Evolutionary conservation across 2,329 filamentous ascomycete species (phyloP), one percentile per base, ranked within the genome.

Genomic region (Colletotrichum truncatum): DNA sequence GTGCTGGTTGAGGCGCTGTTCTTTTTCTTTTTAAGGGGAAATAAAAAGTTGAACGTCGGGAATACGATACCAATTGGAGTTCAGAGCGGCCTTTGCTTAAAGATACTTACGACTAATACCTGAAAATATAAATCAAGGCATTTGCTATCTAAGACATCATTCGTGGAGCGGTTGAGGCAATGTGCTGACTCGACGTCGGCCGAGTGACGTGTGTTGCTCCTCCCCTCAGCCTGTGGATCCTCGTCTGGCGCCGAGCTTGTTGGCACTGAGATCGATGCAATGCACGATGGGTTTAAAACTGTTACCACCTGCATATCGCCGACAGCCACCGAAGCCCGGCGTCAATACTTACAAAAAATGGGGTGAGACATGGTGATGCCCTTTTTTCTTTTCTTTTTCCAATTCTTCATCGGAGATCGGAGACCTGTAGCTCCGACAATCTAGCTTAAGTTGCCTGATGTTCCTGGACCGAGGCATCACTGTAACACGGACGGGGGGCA

Each of bases 61-160:
- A 34, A 25, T 21, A 65, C 43, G 56, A 66, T 62, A 66, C 63
- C 57, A 66, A 21, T 38, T 39, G 56, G 63, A 54, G 34, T 66
- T 66, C n/a, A 30, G 21, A 55, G 63, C 16, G 49, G 43, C 63
- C 36, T 53, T 52, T 28, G 10, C 41, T 60, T 26, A 18, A 46
- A 54, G 39, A 60, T 61, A 60, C 43, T n/a, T 34, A 49, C 30
- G 18, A 32, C 26, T n/a, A 46, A 46, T 41, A 34, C 30, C 41
- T 39, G 34, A 49, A 25, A 25, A 34, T 49, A 49, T 28, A 46
- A 57, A 48, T 34, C 45, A 34, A 45, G 46, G 36, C 57, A 18
- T 16, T 32, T 23, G 21, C n/a, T n/a, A n/a, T n/a, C n/a, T n/a
- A 43, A 55, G 38, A 55, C 38, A 54, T 43, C 51, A 54, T 30